These are phyloP conservation scores for Annona squamosa DNA, from an alignment of 164 flowering plant species.

Conservation along the genomic window DNA sequence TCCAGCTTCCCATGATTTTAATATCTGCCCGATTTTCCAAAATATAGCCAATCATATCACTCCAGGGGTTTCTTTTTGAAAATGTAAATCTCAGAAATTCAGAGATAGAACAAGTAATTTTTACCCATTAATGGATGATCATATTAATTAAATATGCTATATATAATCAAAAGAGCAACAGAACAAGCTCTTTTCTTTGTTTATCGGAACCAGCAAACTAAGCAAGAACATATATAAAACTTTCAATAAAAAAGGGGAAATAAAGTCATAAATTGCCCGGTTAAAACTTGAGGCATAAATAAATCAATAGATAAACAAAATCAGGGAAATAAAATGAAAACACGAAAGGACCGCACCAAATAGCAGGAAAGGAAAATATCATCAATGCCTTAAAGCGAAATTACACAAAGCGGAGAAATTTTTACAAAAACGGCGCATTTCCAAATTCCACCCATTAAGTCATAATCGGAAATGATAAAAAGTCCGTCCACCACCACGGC, in stretches of 20 bases:
- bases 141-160: too few relatives aligned
- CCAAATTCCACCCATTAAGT: constrained; percentile 1
- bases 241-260: neutral
- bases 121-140: too few relatives aligned
- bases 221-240: neutral
- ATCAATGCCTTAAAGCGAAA: neutral
- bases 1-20: too few relatives aligned
- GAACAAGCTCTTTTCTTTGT: too few relatives aligned
- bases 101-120: too few relatives aligned
- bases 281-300: neutral
- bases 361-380: neutral
- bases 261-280: neutral
- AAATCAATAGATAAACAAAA: neutral
- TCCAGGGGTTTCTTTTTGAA: too few relatives aligned
- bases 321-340: neutral
- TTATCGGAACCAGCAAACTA: too few relatives aligned
- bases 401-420: neutral
- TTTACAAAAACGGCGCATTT: neutral
- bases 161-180: too few relatives aligned
- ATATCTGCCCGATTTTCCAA: too few relatives aligned
- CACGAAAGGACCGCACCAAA: neutral
- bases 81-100: too few relatives aligned
- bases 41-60: too few relatives aligned
- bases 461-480: neutral
- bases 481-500: neutral